Evolutionary conservation across 495 filamentous ascomycete species (phyloP), one percentile per base, ranked within the genome.

Genomic region (Lophiostoma macrostomum): DNA sequence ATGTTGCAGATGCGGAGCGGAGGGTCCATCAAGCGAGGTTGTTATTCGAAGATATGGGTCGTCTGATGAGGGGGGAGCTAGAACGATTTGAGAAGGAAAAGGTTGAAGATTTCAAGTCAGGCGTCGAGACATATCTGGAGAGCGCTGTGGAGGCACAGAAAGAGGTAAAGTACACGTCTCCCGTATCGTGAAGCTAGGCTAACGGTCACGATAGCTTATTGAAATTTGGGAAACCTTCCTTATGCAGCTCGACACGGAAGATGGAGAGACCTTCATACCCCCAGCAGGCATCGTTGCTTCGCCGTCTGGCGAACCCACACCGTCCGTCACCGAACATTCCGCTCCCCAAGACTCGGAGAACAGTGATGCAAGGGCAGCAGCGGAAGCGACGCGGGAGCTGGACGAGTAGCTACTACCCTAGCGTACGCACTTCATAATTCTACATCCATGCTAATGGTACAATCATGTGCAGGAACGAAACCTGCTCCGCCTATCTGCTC

Each of bases 191-290:
- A 38, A 1, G 14, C 32, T 54, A 36, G 27, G 11, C 13, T n/a
- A 22, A 49, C 16, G 14, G 7, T 24, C 34, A 16, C n/a, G 43
- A 14, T 62, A 98, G 93, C 78, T 98, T 61, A 98, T 98, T 61
- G 93, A 98, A 68, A 80, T 96, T 27, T 98, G 93, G 93, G 93
- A 98, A 69, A 96, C 93, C 2, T 98, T 94, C 76, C 76, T 98
- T 6, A 80, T 96, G 77, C 91, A 95, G 65, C 76, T 98, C 10
- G 94, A 97, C 63, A 84, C 89, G 24, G 91, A 96, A 54, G 90
- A 96, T 51, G 88, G 85, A 28, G 78, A 54, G 18, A 29, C 39
- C 10, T 65, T 60, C 42, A 43, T 53, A 6, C 59, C 60, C 2
- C 63, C 63, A 6, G 60, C 63, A 6, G 63, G 63, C 30, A 50